Percentiles rank a stretch among this genome's conserved stretches.
These are phyloP conservation scores for Nakazawaea sp. DNA, from an alignment of 805 yeast species.

Conservation along the genomic window DNA sequence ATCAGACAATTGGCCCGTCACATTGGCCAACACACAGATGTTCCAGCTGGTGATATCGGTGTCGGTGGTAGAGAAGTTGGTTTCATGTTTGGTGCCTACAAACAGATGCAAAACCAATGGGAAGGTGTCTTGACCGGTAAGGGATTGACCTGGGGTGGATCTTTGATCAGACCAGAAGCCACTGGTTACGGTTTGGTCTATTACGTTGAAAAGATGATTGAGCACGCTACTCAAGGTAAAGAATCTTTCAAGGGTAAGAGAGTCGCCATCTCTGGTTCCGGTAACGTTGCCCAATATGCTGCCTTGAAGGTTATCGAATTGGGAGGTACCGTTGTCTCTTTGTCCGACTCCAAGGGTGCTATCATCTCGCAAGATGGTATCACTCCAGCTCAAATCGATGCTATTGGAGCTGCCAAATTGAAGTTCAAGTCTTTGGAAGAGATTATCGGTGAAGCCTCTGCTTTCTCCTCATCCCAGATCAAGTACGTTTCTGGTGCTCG, in stretches of 20 bases:
- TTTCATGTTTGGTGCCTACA: constrained; percentile 95
- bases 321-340: constrained; percentile 90
- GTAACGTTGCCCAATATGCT: constrained; percentile 99
- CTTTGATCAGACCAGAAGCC: constrained; percentile 98
- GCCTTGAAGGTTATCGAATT: constrained; percentile 95
- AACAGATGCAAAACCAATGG: constrained; percentile 82
- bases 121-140: constrained; percentile 98
- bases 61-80: constrained; percentile 97
- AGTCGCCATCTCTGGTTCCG: constrained; percentile 96
- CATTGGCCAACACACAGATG: constrained; percentile 96
- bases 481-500: constrained; percentile 89
- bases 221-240: constrained; percentile 82
- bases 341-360: constrained; percentile 93
- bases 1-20: constrained; percentile 94
- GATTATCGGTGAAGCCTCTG: constrained; percentile 49
- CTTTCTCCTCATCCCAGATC: constrained; percentile 53
- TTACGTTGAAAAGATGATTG: constrained; percentile 97
- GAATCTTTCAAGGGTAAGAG: constrained; percentile 89
- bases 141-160: constrained; percentile 98
- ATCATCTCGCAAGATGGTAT: constrained; percentile 76
- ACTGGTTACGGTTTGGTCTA: constrained; percentile 97
- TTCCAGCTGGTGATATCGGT: constrained; percentile 99
- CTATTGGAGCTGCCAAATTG: constrained; percentile 71
- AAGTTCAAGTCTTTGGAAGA: constrained; percentile 70
- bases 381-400: constrained; percentile 72